Evolutionary conservation across 2,329 filamentous ascomycete species (phyloP), one percentile per base, ranked within the genome.

Genomic region (Talaromyces islandicus): DNA sequence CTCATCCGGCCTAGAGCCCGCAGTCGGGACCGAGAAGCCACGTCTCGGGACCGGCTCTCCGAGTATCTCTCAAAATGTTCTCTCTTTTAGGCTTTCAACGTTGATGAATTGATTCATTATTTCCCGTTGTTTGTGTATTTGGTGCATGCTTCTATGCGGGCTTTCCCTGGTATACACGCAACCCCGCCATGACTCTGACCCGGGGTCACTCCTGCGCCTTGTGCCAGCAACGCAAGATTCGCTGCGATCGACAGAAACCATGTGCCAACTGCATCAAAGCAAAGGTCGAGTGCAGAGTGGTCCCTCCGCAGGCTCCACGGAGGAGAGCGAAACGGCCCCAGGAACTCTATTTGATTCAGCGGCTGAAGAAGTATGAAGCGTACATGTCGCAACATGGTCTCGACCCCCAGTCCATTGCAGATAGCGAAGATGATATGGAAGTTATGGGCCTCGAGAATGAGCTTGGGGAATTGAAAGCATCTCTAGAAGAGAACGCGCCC

Each of bases 221-320:
- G 24, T 93, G 90, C 69, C 88, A 91, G 70, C 86, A 88, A 70
- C 83, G 87, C 60, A 91, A 90, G 71, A 83, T 90, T 54, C 85
- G 86, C 60, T 90, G 88, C 73, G 85, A 89, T 73, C 87, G 86
- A 73, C 84, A 82, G 67, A 86, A 87, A 72, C 88, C 88, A 27
- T 90, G 88, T 69, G 79, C 82, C 68, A 87, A 88, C 74, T 90
- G 88, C 69, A 78, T 85, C 71, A 88, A 84, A 74, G 81, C 84
- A 59, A 77, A 80, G 30, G 81, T 82, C 25, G 83, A 88, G 65
- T 91, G 76, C 62, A 62, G 35, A 24, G 66, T 80, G 7, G 72
- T 76, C 1, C 71, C 73, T 0, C 64, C 71, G 1, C 66, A 70
- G 75, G 84, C 63, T 78, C 84, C 67, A 76, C 56, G 63, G 74